Evolutionary conservation across 1,139 yeast genomes (phyloP).

Genomic region (Lodderomyces beijingensis): DNA sequence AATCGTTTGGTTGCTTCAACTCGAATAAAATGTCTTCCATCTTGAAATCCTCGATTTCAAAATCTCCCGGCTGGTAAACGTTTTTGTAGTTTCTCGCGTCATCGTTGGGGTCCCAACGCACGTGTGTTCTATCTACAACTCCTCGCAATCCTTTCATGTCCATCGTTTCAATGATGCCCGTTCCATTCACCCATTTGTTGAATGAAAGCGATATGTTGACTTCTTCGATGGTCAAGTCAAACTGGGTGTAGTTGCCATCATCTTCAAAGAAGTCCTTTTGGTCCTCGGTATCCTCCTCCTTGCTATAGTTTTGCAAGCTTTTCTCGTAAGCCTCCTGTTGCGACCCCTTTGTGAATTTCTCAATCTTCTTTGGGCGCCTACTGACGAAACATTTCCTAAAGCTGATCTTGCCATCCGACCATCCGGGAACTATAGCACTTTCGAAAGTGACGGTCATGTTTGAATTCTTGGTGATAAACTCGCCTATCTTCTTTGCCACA

Average conservation of each 20-base stretch:
- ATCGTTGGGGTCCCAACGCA: constrained; percentile 75
- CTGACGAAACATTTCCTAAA: constrained; percentile 85
- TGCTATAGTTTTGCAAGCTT: constrained; percentile 17
- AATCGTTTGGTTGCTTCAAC: constrained; percentile 72
- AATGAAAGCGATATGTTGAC: constrained; percentile 78
- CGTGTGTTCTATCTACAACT: constrained; percentile 85
- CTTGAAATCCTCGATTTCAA: constrained; percentile 78
- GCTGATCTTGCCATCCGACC: constrained; percentile 84
- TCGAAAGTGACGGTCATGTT: constrained; percentile 88
- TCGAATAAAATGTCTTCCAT: constrained; percentile 85
- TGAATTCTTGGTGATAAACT: constrained; percentile 76
- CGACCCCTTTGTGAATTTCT: constrained; percentile 65
- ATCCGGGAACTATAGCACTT: constrained; percentile 90
- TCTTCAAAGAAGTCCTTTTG: constrained; percentile 42
- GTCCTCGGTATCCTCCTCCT: constrained; percentile 10
- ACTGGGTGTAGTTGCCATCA: constrained; percentile 94
- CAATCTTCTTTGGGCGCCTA: constrained; percentile 61
- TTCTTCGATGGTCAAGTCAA: constrained; percentile 84
- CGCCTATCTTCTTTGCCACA: constrained; percentile 78
- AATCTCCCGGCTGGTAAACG: constrained; percentile 78
- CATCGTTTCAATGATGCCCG: constrained; percentile 79
- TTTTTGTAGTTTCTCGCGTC: constrained; percentile 80
- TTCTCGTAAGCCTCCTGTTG: constrained; percentile 63
- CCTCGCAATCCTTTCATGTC: constrained; percentile 86
- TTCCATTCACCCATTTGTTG: constrained; percentile 84